Evolutionary conservation across 2,329 filamentous ascomycete species (phyloP).

Genomic region (Beauveria brongniartii): DNA sequence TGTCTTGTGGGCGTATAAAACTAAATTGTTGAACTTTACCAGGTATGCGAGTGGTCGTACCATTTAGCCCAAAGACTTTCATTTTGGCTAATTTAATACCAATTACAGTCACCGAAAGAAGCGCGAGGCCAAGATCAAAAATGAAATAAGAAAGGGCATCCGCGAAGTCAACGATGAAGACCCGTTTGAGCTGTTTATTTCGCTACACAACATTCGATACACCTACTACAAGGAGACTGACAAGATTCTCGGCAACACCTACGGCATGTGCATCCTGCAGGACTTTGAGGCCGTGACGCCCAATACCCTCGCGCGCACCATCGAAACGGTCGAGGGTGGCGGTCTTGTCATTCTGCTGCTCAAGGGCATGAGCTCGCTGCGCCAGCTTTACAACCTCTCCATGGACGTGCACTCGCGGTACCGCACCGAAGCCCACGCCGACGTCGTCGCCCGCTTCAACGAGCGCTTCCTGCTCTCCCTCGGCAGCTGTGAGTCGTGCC

Average conservation of each 20-base stretch:
- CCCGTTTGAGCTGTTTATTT: slow-evolving; percentile 94
- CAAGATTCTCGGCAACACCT: slow-evolving; percentile 96
- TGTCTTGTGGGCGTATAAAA: slow-evolving; percentile 98
- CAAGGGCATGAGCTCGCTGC: slow-evolving; percentile 94
- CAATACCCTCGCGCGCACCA: slow-evolving; percentile 88
- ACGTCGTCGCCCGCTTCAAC: slow-evolving; percentile 94
- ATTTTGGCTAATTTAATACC: slow-evolving; percentile 7
- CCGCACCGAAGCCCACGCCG: slow-evolving; percentile 88
- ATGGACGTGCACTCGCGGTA: slow-evolving; percentile 99
- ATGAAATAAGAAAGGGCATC: slow-evolving; percentile 90
- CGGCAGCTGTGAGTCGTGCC: slow-evolving; percentile 87
- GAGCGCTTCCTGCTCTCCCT: slow-evolving; percentile 93
- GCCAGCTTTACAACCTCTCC: slow-evolving; percentile 90
- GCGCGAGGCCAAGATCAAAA: slow-evolving; percentile 96
- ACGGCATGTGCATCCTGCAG: slow-evolving; percentile 96
- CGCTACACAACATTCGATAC: slow-evolving; percentile 94
- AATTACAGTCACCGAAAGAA: slow-evolving; percentile 80
- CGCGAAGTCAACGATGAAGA: slow-evolving; percentile 89
- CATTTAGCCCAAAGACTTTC: not conserved
- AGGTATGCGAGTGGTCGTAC: slow-evolving; percentile 36
- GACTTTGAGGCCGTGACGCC: slow-evolving; percentile 97
- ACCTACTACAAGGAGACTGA: slow-evolving; percentile 99
- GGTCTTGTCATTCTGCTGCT: slow-evolving; percentile 83
- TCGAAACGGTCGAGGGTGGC: slow-evolving; percentile 96
- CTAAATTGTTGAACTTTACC: slow-evolving; percentile 89